Evolutionary conservation across 1,139 yeast species (phyloP).

Genomic region (Trichomonascaceae sp.): DNA sequence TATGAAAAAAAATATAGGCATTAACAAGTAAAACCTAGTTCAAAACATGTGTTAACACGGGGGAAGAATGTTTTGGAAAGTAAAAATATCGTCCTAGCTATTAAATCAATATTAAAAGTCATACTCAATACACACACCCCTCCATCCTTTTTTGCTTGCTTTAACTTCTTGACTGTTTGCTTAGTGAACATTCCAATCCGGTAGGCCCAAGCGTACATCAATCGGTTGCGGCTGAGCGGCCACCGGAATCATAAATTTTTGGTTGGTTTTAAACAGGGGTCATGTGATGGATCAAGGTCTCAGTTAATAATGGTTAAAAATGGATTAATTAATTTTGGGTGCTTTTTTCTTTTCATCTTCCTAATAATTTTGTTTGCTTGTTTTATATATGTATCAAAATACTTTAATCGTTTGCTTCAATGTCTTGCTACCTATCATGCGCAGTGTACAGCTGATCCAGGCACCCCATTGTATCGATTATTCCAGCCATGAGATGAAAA

Average conservation of each 20-base stretch:
- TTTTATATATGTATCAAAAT: background rate
- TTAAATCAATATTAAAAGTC: no score
- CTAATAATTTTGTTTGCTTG: background rate
- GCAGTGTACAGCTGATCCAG: background rate
- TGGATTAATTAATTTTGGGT: no score
- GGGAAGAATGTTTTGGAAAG: no score
- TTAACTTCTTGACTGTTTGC: background rate
- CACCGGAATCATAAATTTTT: background rate
- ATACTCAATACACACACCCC: no score
- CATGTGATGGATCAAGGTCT: background rate
- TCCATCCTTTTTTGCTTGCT: background rate
- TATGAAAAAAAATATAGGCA: background rate
- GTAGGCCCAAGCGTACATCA: background rate
- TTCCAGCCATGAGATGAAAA: slow-evolving; percentile 46
- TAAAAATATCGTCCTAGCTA: no score
- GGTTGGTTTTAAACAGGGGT: no score
- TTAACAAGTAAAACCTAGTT: background rate
- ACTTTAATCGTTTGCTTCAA: background rate
- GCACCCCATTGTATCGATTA: slow-evolving; percentile 14
- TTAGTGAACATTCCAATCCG: background rate
- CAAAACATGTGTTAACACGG: no score
- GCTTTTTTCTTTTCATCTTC: no score
- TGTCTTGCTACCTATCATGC: background rate
- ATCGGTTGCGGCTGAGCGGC: background rate
- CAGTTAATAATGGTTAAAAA: no score